A percentile compares a stretch with the other conserved stretches of the same genome.
phyloP scores from a whole-genome alignment of 345 rosid genomes.

The Ceriops zippeliana region DNA sequence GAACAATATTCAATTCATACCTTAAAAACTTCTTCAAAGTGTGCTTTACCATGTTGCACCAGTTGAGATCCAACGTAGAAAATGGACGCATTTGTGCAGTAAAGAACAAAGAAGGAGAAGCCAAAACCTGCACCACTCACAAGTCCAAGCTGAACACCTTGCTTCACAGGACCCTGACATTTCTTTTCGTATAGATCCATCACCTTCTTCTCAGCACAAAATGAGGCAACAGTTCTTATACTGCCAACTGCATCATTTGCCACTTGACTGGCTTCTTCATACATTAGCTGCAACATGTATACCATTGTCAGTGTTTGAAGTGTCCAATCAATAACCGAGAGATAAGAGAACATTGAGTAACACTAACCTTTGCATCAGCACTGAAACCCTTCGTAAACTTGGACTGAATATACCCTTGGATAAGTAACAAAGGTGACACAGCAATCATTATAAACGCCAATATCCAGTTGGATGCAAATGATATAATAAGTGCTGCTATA shows the following conservation, averaged over 20 bases:
- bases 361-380: constrained; percentile 39
- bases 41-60: constrained; percentile 53
- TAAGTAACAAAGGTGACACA: constrained; percentile 41
- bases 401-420: constrained; percentile 43
- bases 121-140: constrained; percentile 55
- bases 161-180: constrained; percentile 45
- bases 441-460: constrained; percentile 43
- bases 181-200: constrained; percentile 54
- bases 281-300: constrained; percentile 40
- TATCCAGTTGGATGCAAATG: constrained; percentile 57
- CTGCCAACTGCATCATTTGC: constrained; percentile 64
- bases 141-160: constrained; percentile 48
- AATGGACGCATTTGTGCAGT: constrained; percentile 46
- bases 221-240: constrained; percentile 68
- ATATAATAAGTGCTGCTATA: constrained; percentile 42
- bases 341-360: neutral
- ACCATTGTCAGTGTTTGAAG: neutral
- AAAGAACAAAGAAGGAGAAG: constrained; percentile 44
- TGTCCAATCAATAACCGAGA: no score
- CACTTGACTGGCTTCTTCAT: constrained; percentile 73
- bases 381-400: constrained; percentile 54
- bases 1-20: constrained; percentile 23
- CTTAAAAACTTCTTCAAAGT: constrained; percentile 66
- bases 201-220: constrained; percentile 57
- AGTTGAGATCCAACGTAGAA: constrained; percentile 55